These are phyloP conservation scores for Xylariaceae sp. DNA, from an alignment of 2,329 filamentous ascomycete species.

Conservation along the genomic window DNA sequence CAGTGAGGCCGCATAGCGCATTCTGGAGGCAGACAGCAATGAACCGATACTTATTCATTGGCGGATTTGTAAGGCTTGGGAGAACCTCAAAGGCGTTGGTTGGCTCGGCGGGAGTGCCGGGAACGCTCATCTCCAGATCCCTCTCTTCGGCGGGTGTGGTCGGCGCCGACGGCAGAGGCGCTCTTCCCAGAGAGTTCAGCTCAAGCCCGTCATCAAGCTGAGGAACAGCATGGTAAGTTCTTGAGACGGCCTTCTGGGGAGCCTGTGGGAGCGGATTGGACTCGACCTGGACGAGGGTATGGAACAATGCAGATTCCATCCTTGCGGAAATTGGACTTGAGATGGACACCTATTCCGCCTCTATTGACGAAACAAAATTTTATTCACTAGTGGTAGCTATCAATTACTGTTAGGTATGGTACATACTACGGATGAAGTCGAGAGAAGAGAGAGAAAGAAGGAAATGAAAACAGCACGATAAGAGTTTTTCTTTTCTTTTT, in stretches of 20 bases:
- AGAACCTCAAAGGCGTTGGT: conserved; percentile 31
- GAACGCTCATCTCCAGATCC: conserved; percentile 35
- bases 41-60: conserved; percentile 74
- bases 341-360: background rate
- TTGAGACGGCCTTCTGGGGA: conserved; percentile 44
- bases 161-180: conserved; percentile 18
- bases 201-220: conserved; percentile 37
- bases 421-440: conserved; percentile 1
- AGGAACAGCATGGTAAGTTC: conserved; percentile 48
- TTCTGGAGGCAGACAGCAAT: conserved; percentile 68
- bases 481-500: too few relatives aligned
- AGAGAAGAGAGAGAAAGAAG: background rate
- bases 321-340: background rate
- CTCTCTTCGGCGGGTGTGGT: conserved; percentile 32
- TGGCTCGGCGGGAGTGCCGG: conserved; percentile 27
- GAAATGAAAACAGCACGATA: background rate
- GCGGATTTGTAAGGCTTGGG: conserved; percentile 58
- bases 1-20: conserved; percentile 74
- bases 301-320: conserved; percentile 31
- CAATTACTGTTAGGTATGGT: background rate
- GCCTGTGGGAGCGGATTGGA: conserved; percentile 41
- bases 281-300: conserved; percentile 37
- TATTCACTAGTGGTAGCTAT: conserved; percentile 16
- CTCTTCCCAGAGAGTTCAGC: conserved; percentile 20
- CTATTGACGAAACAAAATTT: background rate